phyloP scores from a whole-genome alignment of 2,329 filamentous ascomycete genomes.

The Exophiala oligosperma region DNA sequence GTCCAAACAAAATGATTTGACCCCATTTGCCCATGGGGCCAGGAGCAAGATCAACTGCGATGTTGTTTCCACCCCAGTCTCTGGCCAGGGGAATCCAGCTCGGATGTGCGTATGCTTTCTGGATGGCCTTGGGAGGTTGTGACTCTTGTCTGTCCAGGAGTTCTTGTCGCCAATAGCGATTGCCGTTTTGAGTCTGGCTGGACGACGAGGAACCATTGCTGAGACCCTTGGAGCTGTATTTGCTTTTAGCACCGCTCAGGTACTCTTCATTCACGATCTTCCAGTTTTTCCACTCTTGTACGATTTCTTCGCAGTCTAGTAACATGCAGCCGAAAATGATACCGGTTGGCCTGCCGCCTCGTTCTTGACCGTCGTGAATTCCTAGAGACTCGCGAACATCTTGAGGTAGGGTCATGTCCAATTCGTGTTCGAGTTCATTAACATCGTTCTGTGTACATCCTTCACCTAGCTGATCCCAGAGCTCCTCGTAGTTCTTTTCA shows the following conservation, averaged over 20 bases:
- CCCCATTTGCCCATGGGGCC: conserved; percentile 91
- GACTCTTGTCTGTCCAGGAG: conserved; percentile 82
- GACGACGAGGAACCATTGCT: conserved; percentile 63
- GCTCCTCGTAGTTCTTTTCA: conserved; percentile 91
- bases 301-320: conserved; percentile 95
- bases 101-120: conserved; percentile 89
- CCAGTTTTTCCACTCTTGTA: conserved; percentile 98
- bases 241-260: conserved; percentile 58
- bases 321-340: conserved; percentile 94
- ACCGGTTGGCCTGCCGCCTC: conserved; percentile 84
- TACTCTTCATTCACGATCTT: conserved; percentile 89
- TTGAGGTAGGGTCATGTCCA: conserved; percentile 90
- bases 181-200: conserved; percentile 53
- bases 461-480: conserved; percentile 90
- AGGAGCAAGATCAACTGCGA: conserved; percentile 88
- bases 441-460: conserved; percentile 91
- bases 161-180: conserved; percentile 74
- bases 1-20: conserved; percentile 92
- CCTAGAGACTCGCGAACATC: conserved; percentile 91
- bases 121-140: conserved; percentile 80
- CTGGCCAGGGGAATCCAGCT: conserved; percentile 94
- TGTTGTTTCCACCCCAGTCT: conserved; percentile 98
- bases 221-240: conserved; percentile 70
- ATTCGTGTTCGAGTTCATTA: conserved; percentile 92
- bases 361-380: conserved; percentile 95